Base-by-base conservation (phyloP, 2,329 filamentous ascomycete species). In the Westerdykella sp. region DNA sequence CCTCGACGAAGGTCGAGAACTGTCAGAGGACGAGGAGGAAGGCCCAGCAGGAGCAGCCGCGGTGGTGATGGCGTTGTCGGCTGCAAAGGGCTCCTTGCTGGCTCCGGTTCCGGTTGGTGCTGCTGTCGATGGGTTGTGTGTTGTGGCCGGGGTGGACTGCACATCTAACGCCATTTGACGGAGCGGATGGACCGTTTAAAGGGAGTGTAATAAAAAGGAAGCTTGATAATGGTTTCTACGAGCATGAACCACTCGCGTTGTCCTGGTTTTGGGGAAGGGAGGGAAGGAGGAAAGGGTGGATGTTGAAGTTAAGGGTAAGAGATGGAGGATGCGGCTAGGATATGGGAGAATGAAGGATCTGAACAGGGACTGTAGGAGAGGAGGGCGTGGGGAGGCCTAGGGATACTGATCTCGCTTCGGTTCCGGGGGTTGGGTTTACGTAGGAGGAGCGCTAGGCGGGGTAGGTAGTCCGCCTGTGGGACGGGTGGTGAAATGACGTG, bases 131-230 rank as follows among this genome's bases (percentile, higher is more conserved):
- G 39, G 43, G 34, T 36, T 32, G 23, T 48, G 41, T 44, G 44
- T 48, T 41, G 47, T 9, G 32, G 32, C 3, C 7, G 9, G 16
- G 16, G 56, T 57, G 45, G 46, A 47, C 23, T 54, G 53, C 40
- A 59, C 53, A 44, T 64, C 66, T 69, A 75, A 62, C 73, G 73
- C 73, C 73, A 76, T 75, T 75, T 75, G 45, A 75, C 51, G 36
- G 63, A 69, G 49, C 73, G 70, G 55, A 75, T 72, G 54, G 63
- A 57, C 57, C 60, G 66, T 49, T 66, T 65, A 47, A 68, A 59
- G 39, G 67, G 63, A 42, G 60, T 63, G 51, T 63, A 66, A 48
- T 67, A 66, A 45, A 68, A 66, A 49, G 59, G 64, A 51, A 56
- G 56, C 50, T 57, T 62, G 45, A 55, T 41, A 36, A 52, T 52